A percentile compares a stretch with the other conserved stretches of the same genome.
Evolutionary conservation across 306 rosid genomes (phyloP).

Genomic region (Gynostemma pentaphyllum): DNA sequence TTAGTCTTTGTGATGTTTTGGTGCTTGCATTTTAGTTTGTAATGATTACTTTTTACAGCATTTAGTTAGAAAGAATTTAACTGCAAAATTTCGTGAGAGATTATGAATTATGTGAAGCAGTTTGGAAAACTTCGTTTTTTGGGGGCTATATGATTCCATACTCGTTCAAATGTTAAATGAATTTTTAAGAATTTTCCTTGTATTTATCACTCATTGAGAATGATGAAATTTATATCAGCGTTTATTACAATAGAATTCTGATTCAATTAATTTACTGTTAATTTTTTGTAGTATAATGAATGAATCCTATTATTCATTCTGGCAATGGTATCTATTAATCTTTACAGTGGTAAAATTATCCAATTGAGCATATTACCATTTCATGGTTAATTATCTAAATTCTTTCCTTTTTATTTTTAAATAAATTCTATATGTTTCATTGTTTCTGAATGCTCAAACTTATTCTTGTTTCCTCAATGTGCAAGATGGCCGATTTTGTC

Average conservation of each 20-base stretch:
- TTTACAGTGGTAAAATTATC: background rate
- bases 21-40: no score
- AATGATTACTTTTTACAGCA: no score
- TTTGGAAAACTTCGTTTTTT: background rate
- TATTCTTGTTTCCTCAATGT: slow-evolving; percentile 3
- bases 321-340: background rate
- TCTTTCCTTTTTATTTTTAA: background rate
- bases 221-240: background rate
- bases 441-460: slow-evolving; percentile 2
- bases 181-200: background rate
- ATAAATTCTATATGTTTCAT: background rate
- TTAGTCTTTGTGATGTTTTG: no score
- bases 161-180: background rate
- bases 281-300: no score
- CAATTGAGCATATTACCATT: background rate
- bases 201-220: background rate
- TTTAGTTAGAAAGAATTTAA: no score
- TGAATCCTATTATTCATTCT: no score
- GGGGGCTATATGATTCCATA: background rate
- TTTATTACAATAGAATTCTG: background rate
- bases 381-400: background rate
- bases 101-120: background rate
- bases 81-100: no score
- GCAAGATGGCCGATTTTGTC: slow-evolving; percentile 68
- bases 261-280: no score